phyloP scores from a whole-genome alignment of 192 early-diverging fungal genomes.

The Podila epigama region DNA sequence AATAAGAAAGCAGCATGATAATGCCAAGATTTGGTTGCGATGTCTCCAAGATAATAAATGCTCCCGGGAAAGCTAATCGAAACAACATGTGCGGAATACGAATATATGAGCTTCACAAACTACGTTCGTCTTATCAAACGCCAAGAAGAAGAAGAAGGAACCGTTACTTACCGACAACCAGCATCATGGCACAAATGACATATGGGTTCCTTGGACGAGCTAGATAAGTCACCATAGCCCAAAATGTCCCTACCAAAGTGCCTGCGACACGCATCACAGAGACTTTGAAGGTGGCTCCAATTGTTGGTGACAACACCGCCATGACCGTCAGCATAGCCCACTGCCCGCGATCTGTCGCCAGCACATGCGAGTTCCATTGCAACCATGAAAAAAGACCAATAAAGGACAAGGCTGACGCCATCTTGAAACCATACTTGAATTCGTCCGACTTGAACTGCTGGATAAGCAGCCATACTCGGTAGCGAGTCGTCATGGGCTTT shows the following conservation, averaged over 20 bases:
- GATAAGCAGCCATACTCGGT: constrained; percentile 46
- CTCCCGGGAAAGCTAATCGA: constrained; percentile 11
- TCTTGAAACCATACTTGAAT: constrained; percentile 60
- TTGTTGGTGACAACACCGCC: constrained; percentile 31
- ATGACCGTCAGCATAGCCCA: constrained; percentile 60
- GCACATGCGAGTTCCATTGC: constrained; percentile 19
- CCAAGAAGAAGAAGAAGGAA: not conserved
- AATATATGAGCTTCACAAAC: too few relatives aligned
- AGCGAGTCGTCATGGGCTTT: constrained; percentile 40
- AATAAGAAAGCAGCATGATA: constrained; percentile 34
- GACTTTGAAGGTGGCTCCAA: constrained; percentile 56
- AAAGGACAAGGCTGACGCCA: constrained; percentile 50
- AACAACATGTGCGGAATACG: too few relatives aligned
- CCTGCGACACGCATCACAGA: constrained; percentile 56
- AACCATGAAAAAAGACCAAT: constrained; percentile 54
- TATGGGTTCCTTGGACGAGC: constrained; percentile 23
- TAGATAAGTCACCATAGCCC: constrained; percentile 48
- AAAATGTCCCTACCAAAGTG: constrained; percentile 49
- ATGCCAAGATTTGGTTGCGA: constrained; percentile 36
- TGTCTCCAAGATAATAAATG: constrained; percentile 30
- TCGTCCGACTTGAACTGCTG: constrained; percentile 52
- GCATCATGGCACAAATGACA: constrained; percentile 45
- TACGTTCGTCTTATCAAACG: not conserved
- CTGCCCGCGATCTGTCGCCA: constrained; percentile 50
- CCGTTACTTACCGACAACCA: constrained; percentile 19